Base-by-base conservation (phyloP, 2,329 filamentous ascomycete species). In the Cladobotryum protrusum region DNA sequence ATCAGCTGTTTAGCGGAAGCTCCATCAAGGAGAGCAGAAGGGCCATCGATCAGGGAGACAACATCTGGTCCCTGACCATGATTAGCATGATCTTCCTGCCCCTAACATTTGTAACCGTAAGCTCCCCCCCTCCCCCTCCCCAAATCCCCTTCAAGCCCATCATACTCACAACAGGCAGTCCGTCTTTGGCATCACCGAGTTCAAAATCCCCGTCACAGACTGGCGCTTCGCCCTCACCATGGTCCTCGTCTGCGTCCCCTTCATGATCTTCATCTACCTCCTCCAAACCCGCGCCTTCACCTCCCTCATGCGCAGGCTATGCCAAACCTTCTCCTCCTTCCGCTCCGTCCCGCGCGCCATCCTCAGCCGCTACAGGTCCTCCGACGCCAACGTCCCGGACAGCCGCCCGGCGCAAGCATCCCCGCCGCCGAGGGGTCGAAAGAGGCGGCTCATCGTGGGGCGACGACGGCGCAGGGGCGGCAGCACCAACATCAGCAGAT, bases 1-100 rank as follows among this genome's bases (percentile, higher is more conserved):
- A 84, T 52, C 80, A 84, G 60, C 71, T 85, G 1, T 85, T 84
- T 62, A 77, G 71, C 34, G 81, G 81, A 2, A 83, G 80, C n/a
- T 75, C 72, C 2, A 81, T 85, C 49, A 76, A 81, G 57, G 81
- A 84, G 61, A 77, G 73, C 37, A 67, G 81, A 13, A 75, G 81
- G 56, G 79, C 77, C 14, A 81, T 85, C 34, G 79, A 83, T 49
- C 81, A 85, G 60, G 80, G 81, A 2, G 75, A 82, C 53, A 82
- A 83, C 58, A 81, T 83, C 57, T 79, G 79, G 55, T 66, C 77
- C 32, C 60, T 84, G 43, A 83, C 81, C 4, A 71, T 81, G 44
- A 79, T 82, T 34, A 79, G 76, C 43, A 76, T 83, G 60, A 73
- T 83, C 55, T 83, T 83, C 59, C 67, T 83, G 17, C 81, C 80